These are phyloP conservation scores for Verticillium dahliae DNA, from an alignment of 2,329 filamentous ascomycete genomes.

Conservation along the genomic window DNA sequence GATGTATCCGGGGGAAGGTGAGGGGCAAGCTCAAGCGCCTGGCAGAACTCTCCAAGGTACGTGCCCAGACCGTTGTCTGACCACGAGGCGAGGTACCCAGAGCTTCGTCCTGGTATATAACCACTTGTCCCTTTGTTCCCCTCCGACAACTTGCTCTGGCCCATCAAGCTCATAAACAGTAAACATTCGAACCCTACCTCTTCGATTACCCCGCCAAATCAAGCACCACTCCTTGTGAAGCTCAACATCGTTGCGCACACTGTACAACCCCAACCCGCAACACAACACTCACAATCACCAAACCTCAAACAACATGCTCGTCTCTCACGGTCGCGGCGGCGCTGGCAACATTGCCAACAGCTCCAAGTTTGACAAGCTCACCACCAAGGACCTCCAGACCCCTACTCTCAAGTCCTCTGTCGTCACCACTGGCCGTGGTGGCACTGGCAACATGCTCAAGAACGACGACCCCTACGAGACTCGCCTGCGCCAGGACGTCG, in stretches of 20 bases:
- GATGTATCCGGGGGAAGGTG: conserved; percentile 1
- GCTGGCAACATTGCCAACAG: conserved; percentile 65
- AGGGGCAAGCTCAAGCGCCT: not conserved
- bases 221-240: not conserved
- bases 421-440: conserved; percentile 85
- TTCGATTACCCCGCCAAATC: not conserved
- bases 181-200: not conserved
- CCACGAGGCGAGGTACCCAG: not conserved
- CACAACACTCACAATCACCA: conserved; percentile 11
- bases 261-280: not conserved
- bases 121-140: conserved; percentile 1
- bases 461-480: conserved; percentile 68
- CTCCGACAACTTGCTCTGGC: not conserved
- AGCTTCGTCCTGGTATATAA: conserved; percentile 6
- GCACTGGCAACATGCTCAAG: conserved; percentile 78
- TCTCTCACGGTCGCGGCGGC: conserved; percentile 71
- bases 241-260: not conserved
- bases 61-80: not conserved
- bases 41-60: not conserved
- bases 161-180: conserved; percentile 1
- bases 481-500: conserved; percentile 76
- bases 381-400: conserved; percentile 65
- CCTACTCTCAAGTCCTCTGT: conserved; percentile 77
- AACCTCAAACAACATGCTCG: conserved; percentile 21
- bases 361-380: conserved; percentile 37